A percentile compares a stretch with the other conserved stretches of the same genome.
phyloP scores from a whole-genome alignment of 768 basidiomycete species.

The Porphyrellus cyaneotinctus region DNA sequence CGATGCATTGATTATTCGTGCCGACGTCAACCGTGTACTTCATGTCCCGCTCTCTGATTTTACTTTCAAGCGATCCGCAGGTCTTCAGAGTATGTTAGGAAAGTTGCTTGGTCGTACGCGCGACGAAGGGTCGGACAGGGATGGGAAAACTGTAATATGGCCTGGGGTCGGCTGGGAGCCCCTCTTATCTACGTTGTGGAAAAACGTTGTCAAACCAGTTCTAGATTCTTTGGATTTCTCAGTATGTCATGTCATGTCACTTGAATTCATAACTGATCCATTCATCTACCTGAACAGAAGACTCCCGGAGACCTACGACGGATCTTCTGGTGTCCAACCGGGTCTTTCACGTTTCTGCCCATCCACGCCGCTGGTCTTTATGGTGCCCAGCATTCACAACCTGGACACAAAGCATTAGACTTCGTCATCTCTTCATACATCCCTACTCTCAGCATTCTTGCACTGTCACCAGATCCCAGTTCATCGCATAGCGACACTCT shows the following conservation, averaged over 20 bases:
- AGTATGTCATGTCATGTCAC: neutral
- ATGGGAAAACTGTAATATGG: neutral
- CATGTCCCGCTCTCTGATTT: conserved; percentile 6
- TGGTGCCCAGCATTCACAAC: neutral
- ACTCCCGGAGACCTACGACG: neutral
- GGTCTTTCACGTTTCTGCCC: neutral
- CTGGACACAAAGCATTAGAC: neutral
- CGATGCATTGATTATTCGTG: conserved; percentile 26
- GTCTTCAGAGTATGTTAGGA: neutral
- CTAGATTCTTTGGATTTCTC: conserved; percentile 1
- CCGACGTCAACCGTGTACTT: neutral
- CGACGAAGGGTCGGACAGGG: neutral
- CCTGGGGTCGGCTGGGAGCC: neutral
- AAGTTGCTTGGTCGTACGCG: neutral
- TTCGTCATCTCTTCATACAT: neutral
- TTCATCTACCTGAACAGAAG: conserved; percentile 3
- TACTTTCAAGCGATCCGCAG: neutral
- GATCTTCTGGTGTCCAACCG: conserved; percentile 2
- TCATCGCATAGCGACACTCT: neutral
- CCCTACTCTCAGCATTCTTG: conserved; percentile 12
- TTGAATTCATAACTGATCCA: neutral
- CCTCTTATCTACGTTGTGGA: conserved; percentile 10
- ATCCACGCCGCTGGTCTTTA: conserved; percentile 3
- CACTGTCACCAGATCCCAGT: neutral
- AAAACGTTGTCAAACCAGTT: conserved; percentile 5